These are phyloP conservation scores for Gymnopilus junonius DNA, from an alignment of 768 basidiomycete genomes.

Conservation along the genomic window DNA sequence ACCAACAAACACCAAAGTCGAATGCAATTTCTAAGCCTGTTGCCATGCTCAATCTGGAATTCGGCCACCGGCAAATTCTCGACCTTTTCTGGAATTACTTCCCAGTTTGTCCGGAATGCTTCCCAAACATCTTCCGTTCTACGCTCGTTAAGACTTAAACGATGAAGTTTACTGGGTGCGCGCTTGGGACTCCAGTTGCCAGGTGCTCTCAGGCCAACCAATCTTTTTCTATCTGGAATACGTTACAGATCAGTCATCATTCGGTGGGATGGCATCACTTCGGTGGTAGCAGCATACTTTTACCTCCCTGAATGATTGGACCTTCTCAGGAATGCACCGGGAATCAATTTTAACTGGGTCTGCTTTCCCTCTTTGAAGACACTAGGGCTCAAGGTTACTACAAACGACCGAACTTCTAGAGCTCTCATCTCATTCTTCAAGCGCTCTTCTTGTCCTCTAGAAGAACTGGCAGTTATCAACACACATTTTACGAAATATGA, in stretches of 20 bases:
- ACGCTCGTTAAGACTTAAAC: not conserved
- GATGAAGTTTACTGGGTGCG: no score
- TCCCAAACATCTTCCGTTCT: not conserved
- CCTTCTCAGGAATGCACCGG: no score
- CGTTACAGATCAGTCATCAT: no score
- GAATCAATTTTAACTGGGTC: no score
- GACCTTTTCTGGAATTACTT: not conserved
- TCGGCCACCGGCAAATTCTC: not conserved
- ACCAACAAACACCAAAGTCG: no score
- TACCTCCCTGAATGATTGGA: no score
- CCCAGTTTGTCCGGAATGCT: not conserved
- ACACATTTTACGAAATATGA: not conserved
- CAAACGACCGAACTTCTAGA: not conserved
- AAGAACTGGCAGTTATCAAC: not conserved
- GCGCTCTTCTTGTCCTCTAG: not conserved
- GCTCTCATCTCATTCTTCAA: not conserved
- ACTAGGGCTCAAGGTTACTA: not conserved
- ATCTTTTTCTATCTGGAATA: no score
- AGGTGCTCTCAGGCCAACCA: no score
- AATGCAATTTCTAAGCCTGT: no score
- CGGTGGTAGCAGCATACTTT: no score
- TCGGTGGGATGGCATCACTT: no score
- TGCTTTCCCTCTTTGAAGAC: not conserved
- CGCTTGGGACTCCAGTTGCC: no score
- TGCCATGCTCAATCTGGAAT: not conserved